These are phyloP conservation scores for Pichia sp. DNA, from an alignment of 1,139 yeast species.

Conservation along the genomic window DNA sequence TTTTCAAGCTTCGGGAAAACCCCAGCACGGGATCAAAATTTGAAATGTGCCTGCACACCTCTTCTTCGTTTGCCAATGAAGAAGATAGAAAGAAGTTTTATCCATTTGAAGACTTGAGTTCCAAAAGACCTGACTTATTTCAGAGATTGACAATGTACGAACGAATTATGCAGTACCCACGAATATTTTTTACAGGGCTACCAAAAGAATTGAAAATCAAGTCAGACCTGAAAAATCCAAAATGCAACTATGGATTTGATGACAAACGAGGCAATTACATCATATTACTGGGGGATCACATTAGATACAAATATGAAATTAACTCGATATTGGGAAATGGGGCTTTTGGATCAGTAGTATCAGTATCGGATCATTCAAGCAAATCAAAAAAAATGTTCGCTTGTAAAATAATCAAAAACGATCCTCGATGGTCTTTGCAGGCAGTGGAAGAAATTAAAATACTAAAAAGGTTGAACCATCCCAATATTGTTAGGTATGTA, in stretches of 20 bases:
- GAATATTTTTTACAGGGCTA: conserved; percentile 39
- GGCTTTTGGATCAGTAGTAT: conserved; percentile 76
- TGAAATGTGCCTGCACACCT: not conserved
- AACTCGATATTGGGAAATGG: conserved; percentile 65
- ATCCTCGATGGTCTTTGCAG: conserved; percentile 70
- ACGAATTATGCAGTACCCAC: conserved; percentile 39
- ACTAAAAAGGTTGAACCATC: conserved; percentile 30
- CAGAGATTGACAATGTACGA: conserved; percentile 43
- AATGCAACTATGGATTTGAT: conserved; percentile 66
- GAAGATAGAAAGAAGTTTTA: conserved; percentile 1
- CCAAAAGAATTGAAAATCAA: conserved; percentile 21
- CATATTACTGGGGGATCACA: conserved; percentile 59
- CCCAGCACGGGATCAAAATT: not conserved
- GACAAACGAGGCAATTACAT: conserved; percentile 63
- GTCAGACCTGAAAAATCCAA: conserved; percentile 44
- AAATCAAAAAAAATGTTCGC: conserved; percentile 49
- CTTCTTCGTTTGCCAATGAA: not conserved
- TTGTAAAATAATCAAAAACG: conserved; percentile 70
- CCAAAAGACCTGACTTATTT: conserved; percentile 21
- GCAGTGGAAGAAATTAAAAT: conserved; percentile 67
- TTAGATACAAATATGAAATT: conserved; percentile 70
- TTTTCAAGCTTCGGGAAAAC: too few species aligned
- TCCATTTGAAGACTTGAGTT: conserved; percentile 19
- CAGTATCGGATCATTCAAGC: conserved; percentile 64
- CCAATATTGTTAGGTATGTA: conserved; percentile 49